These are phyloP conservation scores for Madurella fahalii DNA, from an alignment of 2,329 filamentous ascomycete genomes.

Conservation along the genomic window DNA sequence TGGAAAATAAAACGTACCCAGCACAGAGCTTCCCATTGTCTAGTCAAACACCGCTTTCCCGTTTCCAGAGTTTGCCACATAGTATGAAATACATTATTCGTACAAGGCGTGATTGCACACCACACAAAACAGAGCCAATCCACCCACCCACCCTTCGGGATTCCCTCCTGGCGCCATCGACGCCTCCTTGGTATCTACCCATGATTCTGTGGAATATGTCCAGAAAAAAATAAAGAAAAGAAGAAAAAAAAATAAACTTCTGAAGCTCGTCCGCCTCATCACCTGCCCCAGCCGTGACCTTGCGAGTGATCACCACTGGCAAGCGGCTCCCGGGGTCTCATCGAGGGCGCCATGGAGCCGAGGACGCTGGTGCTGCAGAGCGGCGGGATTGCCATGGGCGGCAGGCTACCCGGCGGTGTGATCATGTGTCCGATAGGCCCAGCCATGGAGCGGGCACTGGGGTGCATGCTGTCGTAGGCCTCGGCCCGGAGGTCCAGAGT, in stretches of 20 bases:
- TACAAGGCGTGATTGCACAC: slow-evolving; percentile 8
- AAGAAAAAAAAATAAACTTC: slow-evolving; percentile 5
- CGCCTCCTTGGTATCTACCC: slow-evolving; percentile 20
- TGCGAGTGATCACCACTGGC: slow-evolving; percentile 13
- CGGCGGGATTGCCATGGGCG: slow-evolving; percentile 30
- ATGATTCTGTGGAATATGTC: slow-evolving; percentile 11
- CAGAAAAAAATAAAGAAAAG: slow-evolving; percentile 9
- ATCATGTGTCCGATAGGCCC: slow-evolving; percentile 24
- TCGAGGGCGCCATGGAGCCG: slow-evolving; percentile 20
- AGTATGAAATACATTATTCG: slow-evolving; percentile 20
- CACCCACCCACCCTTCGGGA: neutral
- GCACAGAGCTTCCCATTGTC: slow-evolving; percentile 9
- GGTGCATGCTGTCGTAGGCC: slow-evolving; percentile 26
- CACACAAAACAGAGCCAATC: slow-evolving; percentile 2
- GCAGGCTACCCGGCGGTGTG: slow-evolving; percentile 24
- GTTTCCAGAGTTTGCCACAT: slow-evolving; percentile 2
- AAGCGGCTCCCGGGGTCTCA: slow-evolving; percentile 22
- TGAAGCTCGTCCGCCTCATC: slow-evolving; percentile 1
- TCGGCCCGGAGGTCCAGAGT: slow-evolving; percentile 45
- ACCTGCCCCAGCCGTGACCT: slow-evolving; percentile 25
- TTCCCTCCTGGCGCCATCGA: slow-evolving; percentile 7
- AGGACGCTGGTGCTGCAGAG: slow-evolving; percentile 25
- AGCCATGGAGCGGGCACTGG: slow-evolving; percentile 18
- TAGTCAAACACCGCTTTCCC: slow-evolving; percentile 4
- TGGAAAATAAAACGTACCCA: neutral